phyloP scores from a whole-genome alignment of 108 stramenopile species.

The Cyclotella distinguenda region DNA sequence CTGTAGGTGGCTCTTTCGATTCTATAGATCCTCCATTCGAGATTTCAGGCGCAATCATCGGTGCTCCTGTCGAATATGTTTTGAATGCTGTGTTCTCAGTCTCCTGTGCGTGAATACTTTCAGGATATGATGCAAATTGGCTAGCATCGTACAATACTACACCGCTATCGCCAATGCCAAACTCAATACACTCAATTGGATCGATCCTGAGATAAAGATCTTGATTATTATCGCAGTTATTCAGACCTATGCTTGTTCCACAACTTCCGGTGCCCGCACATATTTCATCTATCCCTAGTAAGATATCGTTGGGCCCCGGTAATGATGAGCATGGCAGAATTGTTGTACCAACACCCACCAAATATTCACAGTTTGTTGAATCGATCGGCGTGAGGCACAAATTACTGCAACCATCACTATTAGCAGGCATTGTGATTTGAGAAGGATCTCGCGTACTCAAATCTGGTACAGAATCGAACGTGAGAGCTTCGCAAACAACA shows the following conservation, averaged over 20 bases:
- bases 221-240: constrained; percentile 14
- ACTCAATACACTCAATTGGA: constrained; percentile 10
- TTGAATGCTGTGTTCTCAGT: not conserved
- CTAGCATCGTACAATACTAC: constrained; percentile 2
- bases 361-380: constrained; percentile 2
- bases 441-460: not conserved
- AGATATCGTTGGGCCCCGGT: not conserved
- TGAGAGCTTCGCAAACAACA: not conserved
- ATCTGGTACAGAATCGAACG: not conserved
- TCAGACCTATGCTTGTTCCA: constrained; percentile 25
- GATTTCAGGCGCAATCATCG: not conserved
- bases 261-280: constrained; percentile 29
- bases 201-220: constrained; percentile 25
- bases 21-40: not conserved
- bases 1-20: not conserved
- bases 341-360: not conserved
- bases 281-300: constrained; percentile 10
- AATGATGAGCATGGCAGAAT: constrained; percentile 12
- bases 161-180: constrained; percentile 12
- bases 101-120: constrained; percentile 1
- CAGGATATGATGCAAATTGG: constrained; percentile 1
- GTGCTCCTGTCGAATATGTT: not conserved
- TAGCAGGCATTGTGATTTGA: not conserved
- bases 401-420: constrained; percentile 1
- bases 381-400: constrained; percentile 11